Evolutionary conservation across 2,329 filamentous ascomycete genomes (phyloP).

Genomic region (Hymenoscyphus salicellus): DNA sequence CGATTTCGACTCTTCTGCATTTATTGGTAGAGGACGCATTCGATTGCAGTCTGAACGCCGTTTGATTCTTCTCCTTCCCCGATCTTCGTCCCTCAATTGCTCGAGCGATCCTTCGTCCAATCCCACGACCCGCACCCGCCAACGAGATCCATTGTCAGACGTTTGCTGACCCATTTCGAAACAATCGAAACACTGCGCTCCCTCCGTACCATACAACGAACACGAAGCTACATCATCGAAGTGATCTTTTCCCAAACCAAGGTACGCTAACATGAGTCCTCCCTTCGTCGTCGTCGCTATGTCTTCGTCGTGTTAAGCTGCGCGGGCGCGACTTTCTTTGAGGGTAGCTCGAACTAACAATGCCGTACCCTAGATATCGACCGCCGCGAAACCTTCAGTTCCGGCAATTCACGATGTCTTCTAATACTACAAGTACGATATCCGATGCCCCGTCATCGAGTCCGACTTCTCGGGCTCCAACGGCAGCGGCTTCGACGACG

Average conservation of each 20-base stretch:
- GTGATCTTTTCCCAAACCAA: slow-evolving; percentile 7
- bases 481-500: slow-evolving; percentile 23
- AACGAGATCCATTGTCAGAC: slow-evolving; percentile 14
- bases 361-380: slow-evolving; percentile 19
- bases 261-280: slow-evolving; percentile 19
- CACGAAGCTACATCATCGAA: slow-evolving; percentile 1
- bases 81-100: slow-evolving; percentile 11
- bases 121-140: slow-evolving; percentile 6
- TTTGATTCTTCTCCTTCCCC: background rate
- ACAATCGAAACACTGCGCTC: slow-evolving; percentile 11
- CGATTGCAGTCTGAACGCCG: slow-evolving; percentile 26
- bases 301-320: background rate
- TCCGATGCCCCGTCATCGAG: slow-evolving; percentile 16
- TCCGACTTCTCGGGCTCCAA: slow-evolving; percentile 16
- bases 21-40: slow-evolving; percentile 31
- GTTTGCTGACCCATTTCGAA: slow-evolving; percentile 25
- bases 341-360: slow-evolving; percentile 25
- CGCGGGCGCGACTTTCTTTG: slow-evolving; percentile 8
- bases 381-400: slow-evolving; percentile 22
- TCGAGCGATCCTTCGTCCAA: slow-evolving; percentile 2
- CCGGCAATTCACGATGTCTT: slow-evolving; percentile 20
- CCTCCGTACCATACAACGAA: background rate
- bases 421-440: slow-evolving; percentile 32
- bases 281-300: background rate
- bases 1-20: slow-evolving; percentile 15